Evolutionary conservation across 139 green algal genomes (phyloP).

Genomic region (Pleodorina starrii): DNA sequence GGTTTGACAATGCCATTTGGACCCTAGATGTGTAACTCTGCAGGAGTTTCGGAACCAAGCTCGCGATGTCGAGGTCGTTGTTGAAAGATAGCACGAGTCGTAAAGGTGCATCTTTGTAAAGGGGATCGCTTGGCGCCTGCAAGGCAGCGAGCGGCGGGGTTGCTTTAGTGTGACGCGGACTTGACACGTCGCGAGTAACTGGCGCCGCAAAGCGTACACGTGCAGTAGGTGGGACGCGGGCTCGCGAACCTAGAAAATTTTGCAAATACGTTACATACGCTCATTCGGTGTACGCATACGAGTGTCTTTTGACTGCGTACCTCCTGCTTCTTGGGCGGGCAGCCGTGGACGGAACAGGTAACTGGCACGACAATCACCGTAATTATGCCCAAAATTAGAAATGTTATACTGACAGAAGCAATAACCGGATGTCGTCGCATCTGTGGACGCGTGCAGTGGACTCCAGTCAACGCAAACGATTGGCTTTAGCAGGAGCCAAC

Average conservation of each 20-base stretch:
- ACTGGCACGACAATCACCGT: constrained; percentile 29
- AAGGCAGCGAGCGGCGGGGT: background rate
- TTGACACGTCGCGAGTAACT: background rate
- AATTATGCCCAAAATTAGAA: constrained; percentile 21
- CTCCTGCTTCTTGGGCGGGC: constrained; percentile 17
- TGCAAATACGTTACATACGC: too few species aligned
- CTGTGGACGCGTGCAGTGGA: background rate
- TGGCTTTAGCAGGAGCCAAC: background rate
- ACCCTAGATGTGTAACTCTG: constrained; percentile 12
- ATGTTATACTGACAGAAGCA: background rate
- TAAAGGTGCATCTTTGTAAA: background rate
- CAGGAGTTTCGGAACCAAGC: constrained; percentile 22
- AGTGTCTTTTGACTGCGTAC: background rate
- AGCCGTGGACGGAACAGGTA: constrained; percentile 33
- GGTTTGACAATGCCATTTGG: constrained; percentile 9
- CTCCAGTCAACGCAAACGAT: background rate
- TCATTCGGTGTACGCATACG: too few species aligned
- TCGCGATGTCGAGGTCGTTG: background rate
- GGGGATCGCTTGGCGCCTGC: background rate
- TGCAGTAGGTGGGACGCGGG: background rate
- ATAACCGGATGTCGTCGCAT: constrained; percentile 14
- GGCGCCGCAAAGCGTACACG: too few species aligned
- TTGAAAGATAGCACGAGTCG: constrained; percentile 29
- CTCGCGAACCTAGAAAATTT: too few species aligned
- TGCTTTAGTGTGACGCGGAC: too few species aligned